Conservation (phyloP, 257 asterid species). For the Avicennia marina region DNA sequence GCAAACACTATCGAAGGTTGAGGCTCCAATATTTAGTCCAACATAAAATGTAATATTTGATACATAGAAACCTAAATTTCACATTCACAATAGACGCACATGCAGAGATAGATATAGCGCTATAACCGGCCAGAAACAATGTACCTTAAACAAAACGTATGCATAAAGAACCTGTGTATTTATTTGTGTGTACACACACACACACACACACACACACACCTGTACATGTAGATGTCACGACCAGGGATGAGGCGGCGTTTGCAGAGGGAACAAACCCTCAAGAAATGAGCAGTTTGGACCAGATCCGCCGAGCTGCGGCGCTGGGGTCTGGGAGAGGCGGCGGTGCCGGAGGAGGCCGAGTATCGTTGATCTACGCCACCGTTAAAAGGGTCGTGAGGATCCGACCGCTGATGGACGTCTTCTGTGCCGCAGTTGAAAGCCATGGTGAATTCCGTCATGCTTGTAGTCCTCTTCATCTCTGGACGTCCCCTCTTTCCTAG, state of each 20-base stretch:
- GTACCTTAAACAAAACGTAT: background rate
- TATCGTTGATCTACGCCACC: slow-evolving; percentile 28
- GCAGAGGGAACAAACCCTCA: slow-evolving; percentile 69
- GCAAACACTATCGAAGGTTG: background rate
- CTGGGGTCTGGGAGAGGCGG: slow-evolving; percentile 25
- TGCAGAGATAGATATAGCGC: no score
- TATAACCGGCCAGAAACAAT: no score
- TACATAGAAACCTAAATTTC: no score
- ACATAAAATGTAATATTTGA: no score
- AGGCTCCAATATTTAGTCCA: no score
- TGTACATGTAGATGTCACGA: slow-evolving; percentile 83
- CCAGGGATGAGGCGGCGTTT: slow-evolving; percentile 63
- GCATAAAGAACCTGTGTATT: background rate
- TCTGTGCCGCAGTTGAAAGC: slow-evolving; percentile 31
- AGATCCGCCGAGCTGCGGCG: slow-evolving; percentile 60
- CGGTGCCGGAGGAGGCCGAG: slow-evolving; percentile 20
- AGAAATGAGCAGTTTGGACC: slow-evolving; percentile 43
- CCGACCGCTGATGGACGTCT: slow-evolving; percentile 22
- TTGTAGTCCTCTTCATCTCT: slow-evolving; percentile 73
- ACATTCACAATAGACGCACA: no score
- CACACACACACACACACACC: slow-evolving; percentile 27
- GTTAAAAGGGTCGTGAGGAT: slow-evolving; percentile 29
- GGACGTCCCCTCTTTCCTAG: slow-evolving; percentile 70
- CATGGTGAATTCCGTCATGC: slow-evolving; percentile 64
- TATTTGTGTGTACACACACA: background rate